These are phyloP conservation scores for Parastagonospora nodorum DNA, from an alignment of 2,329 filamentous ascomycete genomes.

Conservation along the genomic window DNA sequence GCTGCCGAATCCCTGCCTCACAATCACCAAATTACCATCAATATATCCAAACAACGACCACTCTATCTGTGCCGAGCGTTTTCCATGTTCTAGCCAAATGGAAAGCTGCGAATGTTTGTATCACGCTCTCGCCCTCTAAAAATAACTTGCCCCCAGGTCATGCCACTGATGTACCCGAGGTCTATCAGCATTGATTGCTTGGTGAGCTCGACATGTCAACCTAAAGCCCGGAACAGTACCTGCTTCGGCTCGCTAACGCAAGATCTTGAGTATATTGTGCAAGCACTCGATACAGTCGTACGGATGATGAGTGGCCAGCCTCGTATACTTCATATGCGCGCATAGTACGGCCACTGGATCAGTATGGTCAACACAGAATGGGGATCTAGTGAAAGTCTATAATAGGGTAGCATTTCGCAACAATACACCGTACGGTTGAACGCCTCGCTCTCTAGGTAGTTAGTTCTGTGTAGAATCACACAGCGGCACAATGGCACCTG, in stretches of 20 bases:
- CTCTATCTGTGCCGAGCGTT: slow-evolving; percentile 32
- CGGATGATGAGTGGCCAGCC: slow-evolving; percentile 14
- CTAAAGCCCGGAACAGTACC: slow-evolving; percentile 32
- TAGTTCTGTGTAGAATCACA: slow-evolving; percentile 4
- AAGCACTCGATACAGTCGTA: slow-evolving; percentile 22
- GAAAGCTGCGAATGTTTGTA: slow-evolving; percentile 4
- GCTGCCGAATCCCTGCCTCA: slow-evolving; percentile 32
- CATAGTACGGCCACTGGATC: slow-evolving; percentile 26
- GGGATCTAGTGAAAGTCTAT: slow-evolving; percentile 27
- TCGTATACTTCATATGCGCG: slow-evolving; percentile 43
- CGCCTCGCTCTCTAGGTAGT: slow-evolving; percentile 6
- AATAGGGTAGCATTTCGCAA: slow-evolving; percentile 20
- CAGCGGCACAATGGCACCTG: slow-evolving; percentile 26
- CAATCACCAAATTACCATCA: slow-evolving; percentile 36
- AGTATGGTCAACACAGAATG: slow-evolving; percentile 17
- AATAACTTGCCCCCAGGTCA: slow-evolving; percentile 29
- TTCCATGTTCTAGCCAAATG: slow-evolving; percentile 27
- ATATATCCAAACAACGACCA: slow-evolving; percentile 39
- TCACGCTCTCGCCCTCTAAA: slow-evolving; percentile 8
- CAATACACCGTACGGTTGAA: slow-evolving; percentile 8
- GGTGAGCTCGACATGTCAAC: slow-evolving; percentile 21
- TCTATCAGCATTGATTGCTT: slow-evolving; percentile 25
- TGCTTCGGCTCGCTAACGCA: slow-evolving; percentile 24
- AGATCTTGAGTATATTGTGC: slow-evolving; percentile 19
- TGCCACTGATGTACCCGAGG: slow-evolving; percentile 22